These are phyloP conservation scores for Starmera pachycereana DNA, from an alignment of 805 yeast genomes.

Conservation along the genomic window DNA sequence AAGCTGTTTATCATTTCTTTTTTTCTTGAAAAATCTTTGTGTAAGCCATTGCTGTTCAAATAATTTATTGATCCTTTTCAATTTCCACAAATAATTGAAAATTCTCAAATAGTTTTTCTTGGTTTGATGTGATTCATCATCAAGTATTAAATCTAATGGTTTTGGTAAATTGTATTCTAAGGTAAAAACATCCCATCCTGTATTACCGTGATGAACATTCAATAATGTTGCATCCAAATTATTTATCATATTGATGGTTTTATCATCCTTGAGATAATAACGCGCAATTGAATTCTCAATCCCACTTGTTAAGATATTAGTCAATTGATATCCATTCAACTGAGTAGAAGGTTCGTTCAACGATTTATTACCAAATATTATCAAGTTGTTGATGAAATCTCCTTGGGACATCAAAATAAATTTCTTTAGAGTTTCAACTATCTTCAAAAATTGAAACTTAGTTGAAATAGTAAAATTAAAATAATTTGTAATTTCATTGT, in stretches of 20 bases:
- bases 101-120: slow-evolving; percentile 60
- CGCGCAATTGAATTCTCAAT: slow-evolving; percentile 43
- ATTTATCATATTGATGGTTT: slow-evolving; percentile 29
- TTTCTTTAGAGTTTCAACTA: slow-evolving; percentile 52
- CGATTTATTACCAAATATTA: slow-evolving; percentile 40
- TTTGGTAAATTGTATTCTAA: slow-evolving; percentile 55
- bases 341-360: slow-evolving; percentile 54
- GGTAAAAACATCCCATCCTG: slow-evolving; percentile 92
- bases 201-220: slow-evolving; percentile 58
- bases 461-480: slow-evolving; percentile 39
- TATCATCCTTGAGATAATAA: slow-evolving; percentile 24
- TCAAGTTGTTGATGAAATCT: slow-evolving; percentile 68
- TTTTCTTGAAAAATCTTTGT: slow-evolving; percentile 14
- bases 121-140: slow-evolving; percentile 32
- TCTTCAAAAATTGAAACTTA: slow-evolving; percentile 38
- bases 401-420: slow-evolving; percentile 64
- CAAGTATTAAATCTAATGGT: slow-evolving; percentile 47
- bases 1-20: slow-evolving; percentile 14
- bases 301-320: slow-evolving; percentile 56
- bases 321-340: slow-evolving; percentile 55
- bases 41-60: slow-evolving; percentile 39
- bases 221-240: slow-evolving; percentile 77
- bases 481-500: slow-evolving; percentile 41
- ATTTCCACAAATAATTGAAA: slow-evolving; percentile 78
- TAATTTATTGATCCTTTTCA: slow-evolving; percentile 50